Evolutionary conservation across 2,329 filamentous ascomycete species (phyloP).

Genomic region (Chrysosporium queenslandicum): DNA sequence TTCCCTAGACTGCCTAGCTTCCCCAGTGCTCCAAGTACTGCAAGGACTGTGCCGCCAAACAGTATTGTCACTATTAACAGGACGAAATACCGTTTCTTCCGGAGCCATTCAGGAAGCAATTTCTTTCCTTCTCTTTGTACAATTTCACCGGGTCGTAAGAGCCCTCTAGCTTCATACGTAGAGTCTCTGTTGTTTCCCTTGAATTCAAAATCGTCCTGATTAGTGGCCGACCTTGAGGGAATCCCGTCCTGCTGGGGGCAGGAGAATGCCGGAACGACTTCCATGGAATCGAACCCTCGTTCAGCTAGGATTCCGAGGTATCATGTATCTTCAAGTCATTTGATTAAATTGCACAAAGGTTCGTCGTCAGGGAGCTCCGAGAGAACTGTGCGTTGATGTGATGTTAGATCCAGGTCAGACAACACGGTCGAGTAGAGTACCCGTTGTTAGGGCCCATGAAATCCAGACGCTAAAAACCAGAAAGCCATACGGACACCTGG

Average conservation of each 20-base stretch:
- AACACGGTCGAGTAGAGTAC: too few relatives aligned
- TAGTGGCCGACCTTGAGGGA: neutral
- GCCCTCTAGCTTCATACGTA: slow-evolving; percentile 1
- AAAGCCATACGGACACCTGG: too few relatives aligned
- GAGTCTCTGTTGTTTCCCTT: neutral
- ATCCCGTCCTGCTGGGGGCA: neutral
- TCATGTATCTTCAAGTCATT: too few relatives aligned
- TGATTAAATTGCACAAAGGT: too few relatives aligned
- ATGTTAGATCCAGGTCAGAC: too few relatives aligned
- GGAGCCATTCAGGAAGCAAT: slow-evolving; percentile 5
- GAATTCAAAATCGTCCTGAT: neutral
- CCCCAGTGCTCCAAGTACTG: slow-evolving; percentile 7
- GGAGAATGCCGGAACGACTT: neutral
- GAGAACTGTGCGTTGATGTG: too few relatives aligned
- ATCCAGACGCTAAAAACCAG: too few relatives aligned
- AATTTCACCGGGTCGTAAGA: neutral
- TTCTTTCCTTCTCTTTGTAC: neutral
- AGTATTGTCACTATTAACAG: slow-evolving; percentile 6
- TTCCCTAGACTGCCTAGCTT: neutral
- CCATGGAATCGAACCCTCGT: neutral
- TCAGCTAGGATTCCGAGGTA: neutral
- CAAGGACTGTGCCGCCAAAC: slow-evolving; percentile 3
- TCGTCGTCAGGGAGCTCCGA: too few relatives aligned
- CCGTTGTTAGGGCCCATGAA: too few relatives aligned
- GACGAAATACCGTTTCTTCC: slow-evolving; percentile 7